Base-by-base conservation (phyloP, 75 land plant species). In the Larix kaempferi region DNA sequence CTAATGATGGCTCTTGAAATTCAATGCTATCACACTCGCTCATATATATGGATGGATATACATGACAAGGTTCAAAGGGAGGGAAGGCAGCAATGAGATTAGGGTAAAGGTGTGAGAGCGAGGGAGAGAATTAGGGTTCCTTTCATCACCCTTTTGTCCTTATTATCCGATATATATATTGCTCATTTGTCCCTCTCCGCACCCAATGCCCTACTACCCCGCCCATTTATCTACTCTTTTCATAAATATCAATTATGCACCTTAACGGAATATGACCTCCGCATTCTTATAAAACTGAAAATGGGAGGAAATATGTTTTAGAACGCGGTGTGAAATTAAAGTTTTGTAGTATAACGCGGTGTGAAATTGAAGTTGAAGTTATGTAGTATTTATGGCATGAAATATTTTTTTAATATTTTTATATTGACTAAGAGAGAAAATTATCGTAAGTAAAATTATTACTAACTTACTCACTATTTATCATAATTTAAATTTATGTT, bases 121-220 rank as follows among this genome's bases (percentile, higher is more conserved):
- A 69, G 35, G 72, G 72, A 69, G 49, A 5, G 22, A 69, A 69
- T 69, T 69, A 69, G 72, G 72, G 72, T 69, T 69, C 72, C 72
- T 69, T 69, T 41, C 72, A 69, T 69, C 72, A 69, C 11, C 41
- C 23, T 41, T 69, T 69, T 69, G 72, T 69, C 72, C 6, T 69
- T 41, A 69, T 69, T 33, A 16, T 69, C 39, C 49, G 41, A 37
- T 37, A 44, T 37, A 69, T 49, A 49, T 49, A 49, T 49, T 10
- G 52, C 52, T 69, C 72, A 69, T 44, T 37, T 69, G 23, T 69
- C 49, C 72, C 49, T 69, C 72, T 41, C 52, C 23, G 41, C 35
- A 41, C 72, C 72, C 72, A n/a, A 69, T 37, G 21, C 72, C 49
- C 14, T 1, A 2, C 2, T 10, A 6, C 27, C 33, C 11, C 41